A percentile compares a stretch with the other conserved stretches of the same genome.
Evolutionary conservation across 768 basidiomycete genomes (phyloP).

Genomic region (Coprinellus micaceus): DNA sequence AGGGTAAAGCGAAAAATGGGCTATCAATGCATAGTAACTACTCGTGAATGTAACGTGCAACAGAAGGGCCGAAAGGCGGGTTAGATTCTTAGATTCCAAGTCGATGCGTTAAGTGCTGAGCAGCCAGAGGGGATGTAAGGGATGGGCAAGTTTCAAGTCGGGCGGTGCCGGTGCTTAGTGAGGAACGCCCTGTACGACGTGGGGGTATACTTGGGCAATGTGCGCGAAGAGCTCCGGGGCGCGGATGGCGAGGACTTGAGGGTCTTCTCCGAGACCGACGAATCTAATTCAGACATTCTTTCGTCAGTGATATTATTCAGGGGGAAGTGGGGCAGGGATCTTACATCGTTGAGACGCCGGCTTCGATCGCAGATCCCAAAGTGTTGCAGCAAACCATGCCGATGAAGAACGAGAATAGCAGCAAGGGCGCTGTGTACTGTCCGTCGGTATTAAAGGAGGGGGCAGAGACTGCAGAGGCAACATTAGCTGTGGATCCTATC

Average conservation of each 20-base stretch:
- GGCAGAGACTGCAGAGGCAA: slow-evolving; percentile 49
- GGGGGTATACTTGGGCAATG: slow-evolving; percentile 65
- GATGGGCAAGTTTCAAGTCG: too few species aligned
- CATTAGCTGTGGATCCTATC: background rate
- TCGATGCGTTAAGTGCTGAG: too few species aligned
- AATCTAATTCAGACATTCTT: too few species aligned
- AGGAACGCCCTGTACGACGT: slow-evolving; percentile 63
- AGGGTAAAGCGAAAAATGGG: too few species aligned
- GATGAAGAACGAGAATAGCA: slow-evolving; percentile 80
- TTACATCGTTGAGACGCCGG: slow-evolving; percentile 84
- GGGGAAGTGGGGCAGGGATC: slow-evolving; percentile 12
- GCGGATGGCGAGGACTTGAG: slow-evolving; percentile 67
- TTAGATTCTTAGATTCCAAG: too few species aligned
- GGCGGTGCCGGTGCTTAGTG: background rate
- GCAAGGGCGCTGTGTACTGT: slow-evolving; percentile 72
- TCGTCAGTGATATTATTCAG: too few species aligned
- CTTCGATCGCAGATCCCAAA: slow-evolving; percentile 71
- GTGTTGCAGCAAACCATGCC: slow-evolving; percentile 74
- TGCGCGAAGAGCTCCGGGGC: slow-evolving; percentile 71
- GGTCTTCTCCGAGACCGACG: slow-evolving; percentile 83
- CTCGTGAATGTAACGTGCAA: too few species aligned
- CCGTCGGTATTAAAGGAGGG: slow-evolving; percentile 73
- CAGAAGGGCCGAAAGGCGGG: too few species aligned
- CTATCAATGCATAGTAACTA: too few species aligned
- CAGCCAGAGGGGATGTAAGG: too few species aligned